Base-by-base conservation (phyloP, 768 basidiomycete species). In the Lentinula lateritia region DNA sequence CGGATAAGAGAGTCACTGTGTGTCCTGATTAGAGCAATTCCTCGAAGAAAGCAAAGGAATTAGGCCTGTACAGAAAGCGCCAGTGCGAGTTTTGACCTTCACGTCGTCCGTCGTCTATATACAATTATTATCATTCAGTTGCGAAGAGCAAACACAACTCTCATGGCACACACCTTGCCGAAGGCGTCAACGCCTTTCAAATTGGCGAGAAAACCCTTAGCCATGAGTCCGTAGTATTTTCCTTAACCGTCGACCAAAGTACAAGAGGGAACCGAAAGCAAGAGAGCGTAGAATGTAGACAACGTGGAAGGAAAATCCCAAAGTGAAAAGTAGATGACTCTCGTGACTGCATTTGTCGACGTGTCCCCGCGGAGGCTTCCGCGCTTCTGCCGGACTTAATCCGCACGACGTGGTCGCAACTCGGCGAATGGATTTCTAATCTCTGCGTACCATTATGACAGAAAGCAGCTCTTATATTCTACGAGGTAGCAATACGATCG, bases 131-230 rank as follows among this genome's bases (percentile, higher is more conserved):
- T 38, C 16, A 6, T 28, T 41, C 10, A 43, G 12, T 23, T 15
- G 53, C 13, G 7, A 23, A 20, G 15, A 43, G 13, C n/a, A 65
- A 60, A 35, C 34, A 35, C 23, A 18, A 16, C 6, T 43, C 20
- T 13, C 13, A 42, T n/a, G 28, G 15, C 12, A 67, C 81, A 66
- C 69, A 96, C 96, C 89, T 98, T 99, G 64, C 97, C 97, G 81
- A 99, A 99, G 75, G 97, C 97, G 80, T 99, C 97, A 58, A 98
- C 83, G 71, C 94, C 93, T 73, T 92, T 94, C 68, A 98, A 81
- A 66, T 80, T 82, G 53, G 80, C 82, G 69, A 93, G 81, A 66
- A 92, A 75, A 65, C 89, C 87, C 75, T 88, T 93, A 66, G 90
- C 89, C 89, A 91, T 90, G 66, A 65, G 72, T 65, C 70, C 70